Conservation (phyloP, 306 rosid species). For the Heteromeles arbutifolia region DNA sequence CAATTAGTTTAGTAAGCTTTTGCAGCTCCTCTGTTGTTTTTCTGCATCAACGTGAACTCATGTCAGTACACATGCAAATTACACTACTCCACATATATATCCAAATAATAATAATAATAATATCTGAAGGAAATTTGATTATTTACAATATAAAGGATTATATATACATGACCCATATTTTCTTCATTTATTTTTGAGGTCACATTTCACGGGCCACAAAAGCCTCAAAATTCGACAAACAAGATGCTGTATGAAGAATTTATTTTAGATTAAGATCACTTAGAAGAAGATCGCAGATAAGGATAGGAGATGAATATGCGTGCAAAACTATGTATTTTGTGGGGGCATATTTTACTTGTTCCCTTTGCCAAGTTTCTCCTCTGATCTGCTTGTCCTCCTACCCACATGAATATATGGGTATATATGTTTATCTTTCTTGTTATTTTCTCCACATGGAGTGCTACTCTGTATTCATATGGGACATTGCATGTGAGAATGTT, state of each 20-base stretch:
- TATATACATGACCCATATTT: not conserved
- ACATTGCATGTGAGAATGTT: constrained; percentile 32
- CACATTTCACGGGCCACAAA: constrained; percentile 10
- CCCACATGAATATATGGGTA: constrained; percentile 10
- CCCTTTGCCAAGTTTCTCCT: constrained; percentile 18
- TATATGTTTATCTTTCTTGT: not conserved
- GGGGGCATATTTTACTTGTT: constrained; percentile 18
- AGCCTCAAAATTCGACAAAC: constrained; percentile 22
- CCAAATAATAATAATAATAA: no score
- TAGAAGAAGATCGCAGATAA: constrained; percentile 27
- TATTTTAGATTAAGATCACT: constrained; percentile 13
- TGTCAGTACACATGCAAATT: no score
- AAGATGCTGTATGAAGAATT: constrained; percentile 1
- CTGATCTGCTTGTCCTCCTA: not conserved
- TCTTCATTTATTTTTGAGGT: not conserved
- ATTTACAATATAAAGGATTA: not conserved
- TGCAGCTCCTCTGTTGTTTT: constrained; percentile 14
- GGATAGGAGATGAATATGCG: constrained; percentile 23
- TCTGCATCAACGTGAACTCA: not conserved
- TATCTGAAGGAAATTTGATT: no score
- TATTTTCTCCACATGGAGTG: constrained; percentile 12
- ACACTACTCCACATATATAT: no score
- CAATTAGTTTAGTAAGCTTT: constrained; percentile 6
- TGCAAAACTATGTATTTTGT: constrained; percentile 18
- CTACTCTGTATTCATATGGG: not conserved